Evolutionary conservation across 2,329 filamentous ascomycete species (phyloP).

Genomic region (Aurifilum marmelostoma): DNA sequence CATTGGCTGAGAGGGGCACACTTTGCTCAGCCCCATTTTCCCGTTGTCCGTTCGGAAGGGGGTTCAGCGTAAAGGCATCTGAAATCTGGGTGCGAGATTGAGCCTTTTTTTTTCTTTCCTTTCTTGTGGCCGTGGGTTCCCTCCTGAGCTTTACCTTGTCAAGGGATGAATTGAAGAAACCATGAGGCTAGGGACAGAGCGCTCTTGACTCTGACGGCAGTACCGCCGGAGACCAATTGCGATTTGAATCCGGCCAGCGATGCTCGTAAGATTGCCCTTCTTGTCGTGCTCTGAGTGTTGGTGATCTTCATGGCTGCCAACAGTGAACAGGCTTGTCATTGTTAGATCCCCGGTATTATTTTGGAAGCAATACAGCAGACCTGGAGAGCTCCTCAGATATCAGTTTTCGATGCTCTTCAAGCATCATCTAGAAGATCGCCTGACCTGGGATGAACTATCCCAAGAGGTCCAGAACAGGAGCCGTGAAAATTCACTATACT

Average conservation of each 20-base stretch:
- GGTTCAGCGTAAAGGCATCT: not conserved
- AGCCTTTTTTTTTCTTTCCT: too few relatives aligned
- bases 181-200: not conserved
- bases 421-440: not conserved
- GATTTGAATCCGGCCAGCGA: not conserved
- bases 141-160: not conserved
- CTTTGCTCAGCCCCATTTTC: slow-evolving; percentile 5
- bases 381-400: not conserved
- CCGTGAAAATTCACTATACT: not conserved
- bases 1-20: not conserved
- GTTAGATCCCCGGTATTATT: not conserved
- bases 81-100: not conserved
- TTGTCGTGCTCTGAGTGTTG: not conserved
- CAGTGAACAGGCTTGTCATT: not conserved
- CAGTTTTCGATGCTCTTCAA: not conserved
- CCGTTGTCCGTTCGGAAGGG: not conserved
- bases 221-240: not conserved
- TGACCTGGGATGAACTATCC: not conserved
- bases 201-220: not conserved
- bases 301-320: not conserved
- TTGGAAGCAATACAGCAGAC: not conserved
- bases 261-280: not conserved
- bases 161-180: not conserved
- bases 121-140: not conserved
- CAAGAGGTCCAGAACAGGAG: not conserved